These are phyloP conservation scores for Herpetospermum pedunculosum DNA, from an alignment of 306 rosid genomes.

Conservation along the genomic window DNA sequence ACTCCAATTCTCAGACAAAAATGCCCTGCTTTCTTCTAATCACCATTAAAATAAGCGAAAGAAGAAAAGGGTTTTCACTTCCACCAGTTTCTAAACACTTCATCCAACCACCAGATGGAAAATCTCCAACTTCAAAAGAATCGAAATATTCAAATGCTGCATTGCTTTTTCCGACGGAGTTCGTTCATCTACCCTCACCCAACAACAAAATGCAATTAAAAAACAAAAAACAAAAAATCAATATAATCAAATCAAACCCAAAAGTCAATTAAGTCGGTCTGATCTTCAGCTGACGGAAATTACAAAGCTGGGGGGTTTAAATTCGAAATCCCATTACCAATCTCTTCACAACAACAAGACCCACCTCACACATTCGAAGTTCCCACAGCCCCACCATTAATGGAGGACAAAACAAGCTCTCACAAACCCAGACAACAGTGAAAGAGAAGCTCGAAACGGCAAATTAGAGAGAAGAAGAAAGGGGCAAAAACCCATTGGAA, in stretches of 20 bases:
- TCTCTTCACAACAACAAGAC: neutral
- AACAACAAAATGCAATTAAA: constrained; percentile 3
- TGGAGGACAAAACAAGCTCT: neutral
- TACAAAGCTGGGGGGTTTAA: constrained; percentile 19
- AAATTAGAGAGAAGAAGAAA: neutral
- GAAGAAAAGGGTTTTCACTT: neutral
- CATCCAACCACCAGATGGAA: constrained; percentile 4
- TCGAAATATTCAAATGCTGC: constrained; percentile 10
- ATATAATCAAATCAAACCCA: neutral
- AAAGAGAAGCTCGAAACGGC: neutral
- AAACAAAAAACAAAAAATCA: neutral
- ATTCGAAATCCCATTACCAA: neutral
- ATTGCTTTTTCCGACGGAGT: constrained; percentile 59
- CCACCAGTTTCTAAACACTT: neutral
- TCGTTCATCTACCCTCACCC: constrained; percentile 61
- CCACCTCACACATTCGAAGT: neutral
- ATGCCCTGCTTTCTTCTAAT: constrained; percentile 5
- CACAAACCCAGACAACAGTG: neutral
- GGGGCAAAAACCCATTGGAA: neutral
- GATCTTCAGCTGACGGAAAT: constrained; percentile 27
- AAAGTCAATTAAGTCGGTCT: constrained; percentile 16
- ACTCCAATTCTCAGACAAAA: constrained; percentile 18
- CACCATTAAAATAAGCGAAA: constrained; percentile 12
- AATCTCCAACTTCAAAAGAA: neutral
- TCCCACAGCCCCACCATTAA: constrained; percentile 1